Evolutionary conservation across 192 early-diverging fungal species (phyloP), one percentile per base, ranked within the genome.

Genomic region (Coemansia sp.): DNA sequence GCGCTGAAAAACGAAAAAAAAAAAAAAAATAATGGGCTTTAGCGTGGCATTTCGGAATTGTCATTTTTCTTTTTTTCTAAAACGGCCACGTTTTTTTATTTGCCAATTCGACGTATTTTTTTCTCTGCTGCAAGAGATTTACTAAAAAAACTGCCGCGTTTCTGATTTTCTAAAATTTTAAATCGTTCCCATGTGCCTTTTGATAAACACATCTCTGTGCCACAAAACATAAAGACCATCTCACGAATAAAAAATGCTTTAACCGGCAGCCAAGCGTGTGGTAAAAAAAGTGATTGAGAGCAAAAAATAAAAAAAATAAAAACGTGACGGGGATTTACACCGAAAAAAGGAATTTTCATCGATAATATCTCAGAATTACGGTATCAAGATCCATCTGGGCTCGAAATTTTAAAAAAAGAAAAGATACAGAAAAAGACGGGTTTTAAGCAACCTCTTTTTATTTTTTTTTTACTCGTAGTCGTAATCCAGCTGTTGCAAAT

Each of bases 401-500:
- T 14, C 15, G 6, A 52, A 11, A 52, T 52, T 4, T 52, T 28
- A 28, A 28, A 28, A 28, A 28, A 28, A 28, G 22, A 28, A 28
- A 28, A 28, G 22, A 28, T 28, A 28, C 22, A 28, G 22, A 28
- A 28, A 28, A 28, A 28, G 22, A 28, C 22, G 22, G 22, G 22
- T 28, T 28, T 28, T 28, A 28, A 28, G 1, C 22, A 28, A 28
- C 22, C 22, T 28, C 22, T 28, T 28, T 1, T 28, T 28, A 28
- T 28, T 28, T 28, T 22, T 4, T 22, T 7, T 18, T 34, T 18
- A 57, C 4, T 17, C 55, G 43, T 61, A 45, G 32, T 71, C 70
- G 22, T 67, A 61, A n/a, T 67, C 68, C 39, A 18, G 45, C 12
- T 35, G 58, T 1, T 48, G 43, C 33, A 66, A 9, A 20, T 22